phyloP scores from a whole-genome alignment of 1,284 basidiomycete species.

The Vanrija sp. region DNA sequence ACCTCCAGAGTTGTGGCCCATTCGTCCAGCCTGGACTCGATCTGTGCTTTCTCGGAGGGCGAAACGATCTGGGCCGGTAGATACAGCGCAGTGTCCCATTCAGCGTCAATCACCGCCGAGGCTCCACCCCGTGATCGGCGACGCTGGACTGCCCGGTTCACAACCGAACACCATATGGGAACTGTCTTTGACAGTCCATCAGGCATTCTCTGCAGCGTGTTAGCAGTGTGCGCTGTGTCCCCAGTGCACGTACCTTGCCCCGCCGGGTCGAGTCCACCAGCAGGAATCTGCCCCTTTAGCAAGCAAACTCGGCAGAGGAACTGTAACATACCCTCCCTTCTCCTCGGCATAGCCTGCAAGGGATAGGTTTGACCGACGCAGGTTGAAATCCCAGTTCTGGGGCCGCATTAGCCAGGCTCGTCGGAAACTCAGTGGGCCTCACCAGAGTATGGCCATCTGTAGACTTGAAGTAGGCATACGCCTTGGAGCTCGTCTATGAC shows the following conservation, averaged over 20 bases:
- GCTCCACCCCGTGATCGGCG: conserved; percentile 5
- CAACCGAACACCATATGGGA: conserved; percentile 90
- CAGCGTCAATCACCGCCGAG: not conserved
- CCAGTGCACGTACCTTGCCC: conserved; percentile 59
- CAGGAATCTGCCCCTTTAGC: conserved; percentile 59
- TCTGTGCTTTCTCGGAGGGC: conserved; percentile 43
- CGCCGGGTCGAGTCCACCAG: conserved; percentile 89
- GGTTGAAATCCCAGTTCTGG: conserved; percentile 74
- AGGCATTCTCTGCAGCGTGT: conserved; percentile 62
- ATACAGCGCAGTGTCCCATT: conserved; percentile 42
- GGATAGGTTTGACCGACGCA: conserved; percentile 80
- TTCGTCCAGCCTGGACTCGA: conserved; percentile 53
- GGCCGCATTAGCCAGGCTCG: not conserved
- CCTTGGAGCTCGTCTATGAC: conserved; percentile 41
- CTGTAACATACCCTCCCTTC: conserved; percentile 57
- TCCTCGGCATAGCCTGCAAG: conserved; percentile 57
- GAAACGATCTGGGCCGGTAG: conserved; percentile 44
- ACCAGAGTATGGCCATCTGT: conserved; percentile 84
- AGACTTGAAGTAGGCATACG: conserved; percentile 86
- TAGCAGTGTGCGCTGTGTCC: not conserved
- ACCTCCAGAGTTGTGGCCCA: conserved; percentile 69
- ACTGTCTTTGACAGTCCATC: conserved; percentile 93
- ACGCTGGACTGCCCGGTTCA: conserved; percentile 65
- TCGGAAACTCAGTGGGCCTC: conserved; percentile 16
- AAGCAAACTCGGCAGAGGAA: not conserved